A percentile compares a stretch with the other conserved stretches of the same genome.
phyloP scores from a whole-genome alignment of 1,139 yeast species.

The Nadsonia starkeyi-henricii region DNA sequence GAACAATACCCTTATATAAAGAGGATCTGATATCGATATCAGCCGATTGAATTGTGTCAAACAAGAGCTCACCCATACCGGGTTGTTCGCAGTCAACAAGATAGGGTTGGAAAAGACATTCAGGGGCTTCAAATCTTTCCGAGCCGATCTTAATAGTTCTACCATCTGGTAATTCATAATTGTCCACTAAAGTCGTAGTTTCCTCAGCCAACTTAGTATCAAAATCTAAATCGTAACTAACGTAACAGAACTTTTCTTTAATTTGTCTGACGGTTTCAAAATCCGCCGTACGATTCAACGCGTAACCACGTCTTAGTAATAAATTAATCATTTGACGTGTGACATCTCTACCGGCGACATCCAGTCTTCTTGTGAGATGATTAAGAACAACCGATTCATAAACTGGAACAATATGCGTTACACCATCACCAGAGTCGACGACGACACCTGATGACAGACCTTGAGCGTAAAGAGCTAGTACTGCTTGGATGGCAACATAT shows the following conservation, averaged over 20 bases:
- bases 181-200: constrained; percentile 84
- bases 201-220: constrained; percentile 83
- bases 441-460: constrained; percentile 97
- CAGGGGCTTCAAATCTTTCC: constrained; percentile 96
- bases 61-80: constrained; percentile 85
- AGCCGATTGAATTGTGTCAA: constrained; percentile 86
- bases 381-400: constrained; percentile 92
- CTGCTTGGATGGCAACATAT: constrained; percentile 97
- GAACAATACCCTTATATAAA: constrained; percentile 78
- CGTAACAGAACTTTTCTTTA: constrained; percentile 90
- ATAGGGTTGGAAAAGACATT: constrained; percentile 92
- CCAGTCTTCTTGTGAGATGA: constrained; percentile 82
- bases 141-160: constrained; percentile 87
- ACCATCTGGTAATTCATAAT: constrained; percentile 92
- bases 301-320: constrained; percentile 89
- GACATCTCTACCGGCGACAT: constrained; percentile 97
- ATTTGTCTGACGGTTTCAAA: constrained; percentile 97
- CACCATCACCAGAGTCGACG: constrained; percentile 92
- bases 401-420: constrained; percentile 95
- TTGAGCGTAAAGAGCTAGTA: constrained; percentile 90
- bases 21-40: constrained; percentile 88
- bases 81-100: constrained; percentile 97
- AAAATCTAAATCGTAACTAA: constrained; percentile 80
- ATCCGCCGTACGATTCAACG: constrained; percentile 96
- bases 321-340: constrained; percentile 86